Conservation (phyloP, 1,139 yeast species). For the Geotrichum australiense region DNA sequence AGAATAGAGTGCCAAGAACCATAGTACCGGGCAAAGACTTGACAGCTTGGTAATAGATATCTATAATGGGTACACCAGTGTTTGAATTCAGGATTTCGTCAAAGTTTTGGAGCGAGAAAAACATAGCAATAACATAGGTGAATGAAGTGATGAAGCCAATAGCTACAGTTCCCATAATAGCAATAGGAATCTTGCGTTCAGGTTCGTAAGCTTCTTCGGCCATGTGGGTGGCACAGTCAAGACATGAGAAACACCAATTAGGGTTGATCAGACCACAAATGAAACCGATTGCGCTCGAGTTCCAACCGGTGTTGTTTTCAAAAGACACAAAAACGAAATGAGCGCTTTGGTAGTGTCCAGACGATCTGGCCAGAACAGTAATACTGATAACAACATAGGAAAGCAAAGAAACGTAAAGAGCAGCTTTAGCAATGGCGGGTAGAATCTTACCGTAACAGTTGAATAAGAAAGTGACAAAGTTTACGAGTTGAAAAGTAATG, state of each 20-base stretch:
- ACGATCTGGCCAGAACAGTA: constrained; percentile 42
- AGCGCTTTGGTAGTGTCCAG: constrained; percentile 44
- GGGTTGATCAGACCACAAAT: constrained; percentile 54
- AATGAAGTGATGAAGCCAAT: constrained; percentile 52
- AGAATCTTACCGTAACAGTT: constrained; percentile 35
- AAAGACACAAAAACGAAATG: constrained; percentile 45
- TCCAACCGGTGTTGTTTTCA: constrained; percentile 52
- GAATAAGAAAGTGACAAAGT: constrained; percentile 32
- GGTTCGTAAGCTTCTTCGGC: constrained; percentile 52
- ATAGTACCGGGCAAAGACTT: constrained; percentile 48
- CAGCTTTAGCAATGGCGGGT: constrained; percentile 38
- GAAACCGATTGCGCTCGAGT: constrained; percentile 47
- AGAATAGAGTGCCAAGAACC: constrained; percentile 49
- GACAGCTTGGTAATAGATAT: constrained; percentile 52
- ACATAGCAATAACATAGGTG: constrained; percentile 48
- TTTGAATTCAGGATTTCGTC: constrained; percentile 39
- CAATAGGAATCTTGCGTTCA: constrained; percentile 48
- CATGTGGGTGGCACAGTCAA: constrained; percentile 56
- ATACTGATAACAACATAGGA: constrained; percentile 45
- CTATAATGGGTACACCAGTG: constrained; percentile 53
- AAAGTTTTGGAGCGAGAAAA: constrained; percentile 50
- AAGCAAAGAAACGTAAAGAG: constrained; percentile 44
- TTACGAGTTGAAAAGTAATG: constrained; percentile 38
- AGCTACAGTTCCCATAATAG: constrained; percentile 49
- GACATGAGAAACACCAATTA: constrained; percentile 53